Evolutionary conservation across 345 rosid species (phyloP), one percentile per base, ranked within the genome.

Genomic region (Populus nigra): DNA sequence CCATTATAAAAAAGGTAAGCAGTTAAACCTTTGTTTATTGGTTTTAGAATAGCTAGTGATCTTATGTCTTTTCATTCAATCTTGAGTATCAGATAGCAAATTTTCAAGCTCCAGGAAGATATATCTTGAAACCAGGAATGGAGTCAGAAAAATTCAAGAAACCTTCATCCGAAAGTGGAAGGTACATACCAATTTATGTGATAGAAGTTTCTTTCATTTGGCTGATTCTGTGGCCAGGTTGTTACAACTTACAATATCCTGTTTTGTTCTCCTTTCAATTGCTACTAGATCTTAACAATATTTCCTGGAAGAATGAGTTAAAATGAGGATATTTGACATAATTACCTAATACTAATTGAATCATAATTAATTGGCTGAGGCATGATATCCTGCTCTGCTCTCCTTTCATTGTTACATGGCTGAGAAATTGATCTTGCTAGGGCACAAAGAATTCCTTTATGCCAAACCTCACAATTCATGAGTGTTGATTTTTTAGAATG

Each of bases 81-180:
- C 78, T 86, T 84, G 81, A 77, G 61, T 69, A 74, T 79, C 89
- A 96, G 99, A 92, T 96, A 82, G 97, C 98, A 66, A 83, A 67
- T 86, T 89, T 82, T 80, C 96, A 90, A 88, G 90, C 94, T 84
- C 90, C 90, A 23, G 97, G 93, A 77, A 87, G 86, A 81, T 96
- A 93, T 87, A 69, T 88, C 86, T 86, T 93, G 90, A 93, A 91
- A 87, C 80, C 84, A 68, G 92, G 84, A 78, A 84, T 82, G 73
- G 97, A 92, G 67, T 80, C 85, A 78, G 97, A 89, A 71, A 81
- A 86, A 89, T 76, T 72, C 75, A 92, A 88, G 82, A 90, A 86
- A 82, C 81, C 79, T 84, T 85, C 89, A 23, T 86, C 91, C 81
- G 91, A 89, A 77, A 91, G 86, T 84, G 87, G 88, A 88, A 93